A percentile compares a stretch with the other conserved stretches of the same genome.
These are phyloP conservation scores for Peltaster fructicola DNA, from an alignment of 2,329 filamentous ascomycete genomes.

Conservation along the genomic window DNA sequence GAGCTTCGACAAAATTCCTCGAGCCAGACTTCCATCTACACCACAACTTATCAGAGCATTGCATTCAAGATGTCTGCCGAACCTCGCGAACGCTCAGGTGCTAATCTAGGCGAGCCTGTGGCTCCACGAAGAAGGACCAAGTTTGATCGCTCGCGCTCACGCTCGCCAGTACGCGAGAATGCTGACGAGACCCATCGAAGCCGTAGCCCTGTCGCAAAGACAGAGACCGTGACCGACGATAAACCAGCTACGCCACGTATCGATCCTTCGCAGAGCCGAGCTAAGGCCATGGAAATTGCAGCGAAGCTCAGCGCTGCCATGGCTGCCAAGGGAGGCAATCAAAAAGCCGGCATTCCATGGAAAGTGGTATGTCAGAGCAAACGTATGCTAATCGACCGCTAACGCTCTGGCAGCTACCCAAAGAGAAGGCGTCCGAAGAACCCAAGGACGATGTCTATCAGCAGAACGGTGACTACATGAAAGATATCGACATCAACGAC, in stretches of 20 bases:
- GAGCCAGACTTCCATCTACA: no score
- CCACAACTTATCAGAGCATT: constrained; percentile 1
- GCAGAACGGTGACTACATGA: constrained; percentile 92
- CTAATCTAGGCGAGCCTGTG: constrained; percentile 80
- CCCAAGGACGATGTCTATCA: constrained; percentile 84
- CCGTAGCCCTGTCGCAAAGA: constrained; percentile 53
- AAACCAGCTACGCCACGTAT: no score
- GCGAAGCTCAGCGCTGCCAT: no score
- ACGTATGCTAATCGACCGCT: no score
- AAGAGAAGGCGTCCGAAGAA: constrained; percentile 61
- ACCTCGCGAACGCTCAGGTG: constrained; percentile 77
- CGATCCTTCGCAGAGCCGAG: no score
- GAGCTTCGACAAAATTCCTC: constrained; percentile 1
- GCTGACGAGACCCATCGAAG: constrained; percentile 51
- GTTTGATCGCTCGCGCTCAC: constrained; percentile 84
- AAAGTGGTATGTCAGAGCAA: no score
- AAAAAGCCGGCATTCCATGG: no score
- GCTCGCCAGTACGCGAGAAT: constrained; percentile 53
- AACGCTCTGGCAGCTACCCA: no score
- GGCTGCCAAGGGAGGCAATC: no score
- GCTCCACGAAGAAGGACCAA: constrained; percentile 49
- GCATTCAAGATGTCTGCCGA: constrained; percentile 52
- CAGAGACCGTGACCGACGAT: no score
- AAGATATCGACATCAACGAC: constrained; percentile 98
- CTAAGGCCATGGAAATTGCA: no score